These are phyloP conservation scores for Rutstroemia sp. DNA, from an alignment of 2,329 filamentous ascomycete species.

Conservation along the genomic window DNA sequence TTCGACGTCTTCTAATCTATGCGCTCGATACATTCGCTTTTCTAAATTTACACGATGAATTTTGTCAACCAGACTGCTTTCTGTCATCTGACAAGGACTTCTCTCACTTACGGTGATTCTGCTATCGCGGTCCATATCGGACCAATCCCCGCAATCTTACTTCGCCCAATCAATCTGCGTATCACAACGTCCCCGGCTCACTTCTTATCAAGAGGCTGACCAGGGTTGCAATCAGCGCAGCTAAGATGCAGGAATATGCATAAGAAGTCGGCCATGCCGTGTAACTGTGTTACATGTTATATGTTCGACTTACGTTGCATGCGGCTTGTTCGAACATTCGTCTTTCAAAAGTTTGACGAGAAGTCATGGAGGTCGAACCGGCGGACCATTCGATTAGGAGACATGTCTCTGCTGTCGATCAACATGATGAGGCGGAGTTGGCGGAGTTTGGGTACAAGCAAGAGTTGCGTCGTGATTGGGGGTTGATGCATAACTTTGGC, in stretches of 20 bases:
- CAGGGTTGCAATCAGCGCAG: neutral
- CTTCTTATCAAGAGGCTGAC: constrained; percentile 10
- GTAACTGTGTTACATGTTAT: no score
- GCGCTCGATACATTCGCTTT: no score
- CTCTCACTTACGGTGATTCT: no score
- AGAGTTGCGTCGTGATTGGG: constrained; percentile 50
- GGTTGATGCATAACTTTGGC: constrained; percentile 52
- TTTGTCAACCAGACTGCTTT: no score
- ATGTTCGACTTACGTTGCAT: no score
- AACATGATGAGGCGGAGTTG: constrained; percentile 41
- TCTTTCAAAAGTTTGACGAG: neutral
- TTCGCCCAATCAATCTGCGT: neutral
- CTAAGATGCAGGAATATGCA: neutral
- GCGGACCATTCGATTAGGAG: constrained; percentile 11
- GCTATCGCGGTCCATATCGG: neutral
- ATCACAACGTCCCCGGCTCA: neutral
- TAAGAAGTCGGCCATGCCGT: constrained; percentile 5
- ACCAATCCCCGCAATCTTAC: neutral
- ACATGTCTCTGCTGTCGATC: constrained; percentile 10
- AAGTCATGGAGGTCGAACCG: neutral
- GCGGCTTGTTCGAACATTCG: no score
- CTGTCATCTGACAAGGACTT: no score
- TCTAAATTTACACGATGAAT: no score
- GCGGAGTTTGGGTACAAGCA: constrained; percentile 54
- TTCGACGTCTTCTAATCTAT: no score